A percentile compares a stretch with the other conserved stretches of the same genome.
phyloP scores from a whole-genome alignment of 306 rosid species.

The Dryas alaskensis region DNA sequence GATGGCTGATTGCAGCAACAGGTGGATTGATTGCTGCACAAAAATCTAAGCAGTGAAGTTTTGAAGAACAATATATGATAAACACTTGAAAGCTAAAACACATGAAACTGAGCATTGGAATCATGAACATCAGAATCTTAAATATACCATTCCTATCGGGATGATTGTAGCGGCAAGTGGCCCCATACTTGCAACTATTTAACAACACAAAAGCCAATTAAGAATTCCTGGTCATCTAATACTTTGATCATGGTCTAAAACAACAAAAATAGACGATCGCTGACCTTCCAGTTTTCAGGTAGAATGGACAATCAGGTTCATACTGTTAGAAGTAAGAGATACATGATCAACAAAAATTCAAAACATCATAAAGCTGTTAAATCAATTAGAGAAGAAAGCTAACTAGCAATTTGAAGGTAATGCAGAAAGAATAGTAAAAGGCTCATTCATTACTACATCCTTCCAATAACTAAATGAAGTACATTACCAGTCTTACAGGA shows the following conservation, averaged over 20 bases:
- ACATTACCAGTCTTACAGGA: constrained; percentile 81
- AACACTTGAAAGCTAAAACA: constrained; percentile 2
- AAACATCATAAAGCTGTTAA: constrained; percentile 11
- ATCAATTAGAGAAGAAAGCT: neutral
- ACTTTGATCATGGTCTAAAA: constrained; percentile 4
- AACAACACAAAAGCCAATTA: constrained; percentile 29
- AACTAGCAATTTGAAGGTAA: constrained; percentile 1
- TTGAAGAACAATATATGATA: constrained; percentile 9
- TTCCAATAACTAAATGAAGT: constrained; percentile 4
- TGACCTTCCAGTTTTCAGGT: constrained; percentile 98
- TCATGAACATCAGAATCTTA: constrained; percentile 27
- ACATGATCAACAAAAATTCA: constrained; percentile 22
- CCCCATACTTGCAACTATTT: constrained; percentile 90
- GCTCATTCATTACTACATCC: neutral
- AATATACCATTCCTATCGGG: constrained; percentile 77
- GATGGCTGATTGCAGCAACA: constrained; percentile 50
- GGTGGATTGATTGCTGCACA: constrained; percentile 59
- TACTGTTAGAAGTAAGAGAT: constrained; percentile 57
- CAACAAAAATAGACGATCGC: constrained; percentile 20
- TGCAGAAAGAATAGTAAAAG: neutral
- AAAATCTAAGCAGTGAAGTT: constrained; percentile 19
- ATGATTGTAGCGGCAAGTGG: constrained; percentile 90
- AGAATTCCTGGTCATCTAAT: constrained; percentile 23
- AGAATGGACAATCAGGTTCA: constrained; percentile 96
- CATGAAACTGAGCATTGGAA: constrained; percentile 17